These are phyloP conservation scores for Casuarina glauca DNA, from an alignment of 306 rosid genomes.

Conservation along the genomic window DNA sequence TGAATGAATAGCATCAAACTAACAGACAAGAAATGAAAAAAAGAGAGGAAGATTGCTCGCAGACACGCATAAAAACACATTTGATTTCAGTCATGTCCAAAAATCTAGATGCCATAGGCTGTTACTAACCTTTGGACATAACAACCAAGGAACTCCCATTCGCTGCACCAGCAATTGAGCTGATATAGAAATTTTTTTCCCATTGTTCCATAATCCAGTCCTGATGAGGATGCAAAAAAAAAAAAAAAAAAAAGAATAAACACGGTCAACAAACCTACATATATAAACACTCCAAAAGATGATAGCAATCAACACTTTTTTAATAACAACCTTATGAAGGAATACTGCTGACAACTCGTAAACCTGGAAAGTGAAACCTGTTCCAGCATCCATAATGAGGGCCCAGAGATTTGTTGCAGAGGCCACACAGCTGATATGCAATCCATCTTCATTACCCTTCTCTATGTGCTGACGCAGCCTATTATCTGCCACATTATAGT, in stretches of 20 bases:
- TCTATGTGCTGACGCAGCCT: conserved; percentile 89
- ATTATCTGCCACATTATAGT: conserved; percentile 84
- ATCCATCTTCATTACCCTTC: conserved; percentile 93
- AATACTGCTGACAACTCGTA: conserved; percentile 79
- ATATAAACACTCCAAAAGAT: conserved; percentile 18
- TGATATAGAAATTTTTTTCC: conserved; percentile 90
- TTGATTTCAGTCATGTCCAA: neutral
- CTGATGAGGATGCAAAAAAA: conserved; percentile 44
- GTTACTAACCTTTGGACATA: conserved; percentile 83
- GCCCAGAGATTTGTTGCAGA: conserved; percentile 83
- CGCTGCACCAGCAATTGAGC: conserved; percentile 86
- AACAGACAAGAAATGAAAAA: neutral
- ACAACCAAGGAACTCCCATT: conserved; percentile 96
- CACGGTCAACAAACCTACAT: conserved; percentile 19
- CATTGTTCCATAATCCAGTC: conserved; percentile 99
- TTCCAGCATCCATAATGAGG: conserved; percentile 92
- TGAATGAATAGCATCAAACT: neutral
- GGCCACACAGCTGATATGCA: conserved; percentile 85
- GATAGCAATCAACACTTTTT: conserved; percentile 17
- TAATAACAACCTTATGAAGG: conserved; percentile 72
- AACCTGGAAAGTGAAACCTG: conserved; percentile 84
- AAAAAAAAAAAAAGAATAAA: neutral
- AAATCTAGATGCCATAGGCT: neutral
- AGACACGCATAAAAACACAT: neutral
- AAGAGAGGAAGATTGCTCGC: conserved; percentile 5